These are phyloP conservation scores for Hypomontagnella monticulosa DNA, from an alignment of 495 filamentous ascomycete genomes.

Conservation along the genomic window DNA sequence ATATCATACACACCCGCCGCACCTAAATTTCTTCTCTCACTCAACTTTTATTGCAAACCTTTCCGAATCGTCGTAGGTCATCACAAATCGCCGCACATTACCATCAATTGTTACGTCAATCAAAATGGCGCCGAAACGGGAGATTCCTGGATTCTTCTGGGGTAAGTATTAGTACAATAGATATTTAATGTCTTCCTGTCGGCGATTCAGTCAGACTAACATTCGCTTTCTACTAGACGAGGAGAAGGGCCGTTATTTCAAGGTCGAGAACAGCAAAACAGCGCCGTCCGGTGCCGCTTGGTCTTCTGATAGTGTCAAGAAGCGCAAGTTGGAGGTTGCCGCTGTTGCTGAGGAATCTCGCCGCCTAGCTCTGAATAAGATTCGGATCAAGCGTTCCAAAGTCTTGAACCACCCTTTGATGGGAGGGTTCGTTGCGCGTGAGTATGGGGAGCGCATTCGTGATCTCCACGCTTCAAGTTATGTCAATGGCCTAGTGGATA, in stretches of 20 bases:
- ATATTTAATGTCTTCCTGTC: background rate
- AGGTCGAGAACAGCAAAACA: constrained; percentile 51
- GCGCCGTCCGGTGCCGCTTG: constrained; percentile 48
- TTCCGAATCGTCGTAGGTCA: too few relatives aligned
- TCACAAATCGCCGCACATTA: too few relatives aligned
- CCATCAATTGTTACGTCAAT: too few relatives aligned
- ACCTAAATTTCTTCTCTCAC: too few relatives aligned
- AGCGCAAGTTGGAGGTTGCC: constrained; percentile 41
- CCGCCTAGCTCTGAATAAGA: constrained; percentile 11
- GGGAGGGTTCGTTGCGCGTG: constrained; percentile 43
- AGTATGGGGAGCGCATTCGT: constrained; percentile 27
- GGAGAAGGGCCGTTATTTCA: constrained; percentile 59
- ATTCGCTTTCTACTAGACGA: constrained; percentile 44
- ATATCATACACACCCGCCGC: too few relatives aligned
- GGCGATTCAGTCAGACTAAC: background rate
- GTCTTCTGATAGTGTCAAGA: constrained; percentile 52
- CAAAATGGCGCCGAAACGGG: constrained; percentile 4
- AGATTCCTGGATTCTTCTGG: constrained; percentile 29
- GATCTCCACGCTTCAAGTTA: constrained; percentile 38
- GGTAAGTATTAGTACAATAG: constrained; percentile 11
- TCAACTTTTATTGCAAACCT: too few relatives aligned
- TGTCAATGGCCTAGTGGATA: constrained; percentile 29
- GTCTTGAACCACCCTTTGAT: constrained; percentile 30
- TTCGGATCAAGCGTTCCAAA: constrained; percentile 39
- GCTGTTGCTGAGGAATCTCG: constrained; percentile 14